These are phyloP conservation scores for Choanephora cucurbitarum DNA, from an alignment of 371 early-diverging fungal species.

Conservation along the genomic window DNA sequence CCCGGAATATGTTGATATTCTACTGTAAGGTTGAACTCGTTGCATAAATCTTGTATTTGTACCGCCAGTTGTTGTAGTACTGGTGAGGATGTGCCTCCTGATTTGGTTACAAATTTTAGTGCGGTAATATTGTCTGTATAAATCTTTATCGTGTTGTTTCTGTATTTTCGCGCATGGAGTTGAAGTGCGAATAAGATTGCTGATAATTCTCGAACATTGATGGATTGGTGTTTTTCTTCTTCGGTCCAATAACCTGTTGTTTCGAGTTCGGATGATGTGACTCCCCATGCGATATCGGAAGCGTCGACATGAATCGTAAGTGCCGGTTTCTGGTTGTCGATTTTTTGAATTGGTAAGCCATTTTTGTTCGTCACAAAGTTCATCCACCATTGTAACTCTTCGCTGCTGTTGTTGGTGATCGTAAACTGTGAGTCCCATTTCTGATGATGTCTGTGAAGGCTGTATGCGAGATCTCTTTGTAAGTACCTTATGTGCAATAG, in stretches of 20 bases:
- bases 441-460: neutral
- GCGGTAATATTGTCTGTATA: slow-evolving; percentile 9
- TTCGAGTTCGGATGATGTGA: neutral
- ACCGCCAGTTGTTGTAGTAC: neutral
- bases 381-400: slow-evolving; percentile 1
- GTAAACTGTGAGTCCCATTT: slow-evolving; percentile 6
- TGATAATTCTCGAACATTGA: slow-evolving; percentile 26
- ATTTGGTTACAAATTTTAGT: neutral
- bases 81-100: neutral
- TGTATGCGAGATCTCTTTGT: slow-evolving; percentile 7
- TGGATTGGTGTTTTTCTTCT: slow-evolving; percentile 10
- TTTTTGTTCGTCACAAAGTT: slow-evolving; percentile 3
- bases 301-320: slow-evolving; percentile 8
- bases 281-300: slow-evolving; percentile 20
- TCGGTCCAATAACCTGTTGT: slow-evolving; percentile 21
- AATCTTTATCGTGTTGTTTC: neutral
- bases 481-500: slow-evolving; percentile 8
- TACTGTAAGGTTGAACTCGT: neutral
- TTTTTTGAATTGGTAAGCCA: slow-evolving; percentile 11
- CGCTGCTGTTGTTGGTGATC: neutral
- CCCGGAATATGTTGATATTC: neutral
- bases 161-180: neutral
- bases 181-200: slow-evolving; percentile 12
- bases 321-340: neutral
- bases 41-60: neutral